Base-by-base conservation (phyloP, 305 asterid genomes). In the Withania somnifera region DNA sequence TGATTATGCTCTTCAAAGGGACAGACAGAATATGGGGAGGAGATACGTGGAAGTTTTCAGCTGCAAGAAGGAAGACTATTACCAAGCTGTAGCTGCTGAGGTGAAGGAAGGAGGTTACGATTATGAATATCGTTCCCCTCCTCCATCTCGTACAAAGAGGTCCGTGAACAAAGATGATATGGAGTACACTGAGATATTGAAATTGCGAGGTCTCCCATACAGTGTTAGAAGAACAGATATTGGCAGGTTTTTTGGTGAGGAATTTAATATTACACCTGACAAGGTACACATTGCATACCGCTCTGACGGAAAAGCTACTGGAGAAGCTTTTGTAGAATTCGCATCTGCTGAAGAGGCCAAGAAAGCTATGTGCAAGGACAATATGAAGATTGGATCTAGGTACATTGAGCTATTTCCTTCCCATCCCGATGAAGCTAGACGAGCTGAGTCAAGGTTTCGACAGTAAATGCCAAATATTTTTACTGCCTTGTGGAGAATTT, bases 341-440 rank as follows among this genome's bases (percentile, higher is more conserved):
- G 20, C 80, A 56, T 92, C 97, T 14, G 86, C 91, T 58, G 98
- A 92, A 68, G 97, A 91, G 86, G 97, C 98, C 19, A 92, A 87
- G 89, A 92, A 81, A 71, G 98, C 98, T 13, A 94, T 94, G 98
- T 83, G 89, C 58, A 94, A 94, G 93, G 99, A 94, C 85, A 94
- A 91, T 90, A 92, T 88, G 96, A 83, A 90, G 89, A 95, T 95
- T 13, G 98, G 98, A 34, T 90, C 94, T 1, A 90, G 99, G 61
- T 94, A 94, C 73, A 92, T 96, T 68, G 99, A 96, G 83, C 92
- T 94, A 50, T 94, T 94, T 83, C 98, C 99, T 87, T 96, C 97
- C 10, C 87, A 93, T 6, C 90, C 90, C 0, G 94, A 93, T 67
- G 99, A 96, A 84, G 92, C 94, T 42, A 88, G 89, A 71, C 89